Conservation (phyloP, 176 grass and related monocot species). For the Aegilops tauschii region DNA sequence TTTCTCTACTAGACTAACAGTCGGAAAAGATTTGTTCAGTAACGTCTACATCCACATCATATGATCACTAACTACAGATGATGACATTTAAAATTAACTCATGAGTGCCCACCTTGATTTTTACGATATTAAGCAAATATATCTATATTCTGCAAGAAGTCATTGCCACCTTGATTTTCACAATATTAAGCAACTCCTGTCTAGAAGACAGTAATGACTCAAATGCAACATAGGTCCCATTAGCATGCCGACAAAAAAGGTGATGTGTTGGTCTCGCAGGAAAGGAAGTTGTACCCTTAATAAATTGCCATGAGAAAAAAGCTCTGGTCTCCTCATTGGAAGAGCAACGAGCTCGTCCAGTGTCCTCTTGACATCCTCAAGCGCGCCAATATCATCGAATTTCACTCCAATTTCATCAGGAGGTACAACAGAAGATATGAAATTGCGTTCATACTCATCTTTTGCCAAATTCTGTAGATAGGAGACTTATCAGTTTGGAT, state of each 20-base stretch:
- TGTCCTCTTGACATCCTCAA: slow-evolving; percentile 88
- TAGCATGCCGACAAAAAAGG: slow-evolving; percentile 16
- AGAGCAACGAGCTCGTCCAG: slow-evolving; percentile 91
- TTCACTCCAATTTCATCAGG: slow-evolving; percentile 93
- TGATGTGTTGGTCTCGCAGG: neutral
- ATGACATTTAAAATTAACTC: slow-evolving; percentile 1
- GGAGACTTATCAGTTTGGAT: slow-evolving; percentile 7
- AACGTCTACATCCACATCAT: slow-evolving; percentile 9
- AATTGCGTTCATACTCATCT: slow-evolving; percentile 91
- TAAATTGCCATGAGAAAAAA: slow-evolving; percentile 87
- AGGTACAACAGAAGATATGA: slow-evolving; percentile 83
- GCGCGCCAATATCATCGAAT: slow-evolving; percentile 94
- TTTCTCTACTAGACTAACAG: slow-evolving; percentile 6
- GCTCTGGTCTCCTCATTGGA: slow-evolving; percentile 94
- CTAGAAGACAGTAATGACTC: slow-evolving; percentile 1
- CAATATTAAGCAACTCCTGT: slow-evolving; percentile 1
- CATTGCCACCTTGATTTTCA: neutral
- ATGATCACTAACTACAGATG: neutral
- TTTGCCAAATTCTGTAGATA: slow-evolving; percentile 74
- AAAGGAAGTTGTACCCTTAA: slow-evolving; percentile 63
- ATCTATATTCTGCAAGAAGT: neutral
- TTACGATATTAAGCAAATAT: neutral
- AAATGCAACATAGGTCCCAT: slow-evolving; percentile 11
- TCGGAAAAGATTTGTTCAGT: neutral
- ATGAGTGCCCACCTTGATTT: neutral